phyloP scores from a whole-genome alignment of 2,329 filamentous ascomycete genomes.

The Xylariaceae sp. region DNA sequence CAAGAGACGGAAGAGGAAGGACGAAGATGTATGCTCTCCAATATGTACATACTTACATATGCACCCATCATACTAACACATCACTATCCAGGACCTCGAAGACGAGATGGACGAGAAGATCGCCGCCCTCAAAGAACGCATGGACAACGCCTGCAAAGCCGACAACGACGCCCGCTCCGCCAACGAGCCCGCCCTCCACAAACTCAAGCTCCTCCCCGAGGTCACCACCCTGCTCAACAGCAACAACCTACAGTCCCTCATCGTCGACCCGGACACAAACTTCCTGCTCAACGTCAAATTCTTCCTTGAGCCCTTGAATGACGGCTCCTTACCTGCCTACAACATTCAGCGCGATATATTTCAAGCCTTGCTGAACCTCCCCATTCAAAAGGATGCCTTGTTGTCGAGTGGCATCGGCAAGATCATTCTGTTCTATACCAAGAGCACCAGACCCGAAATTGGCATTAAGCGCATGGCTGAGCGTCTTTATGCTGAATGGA shows the following conservation, averaged over 20 bases:
- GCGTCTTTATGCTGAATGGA: slow-evolving; percentile 91
- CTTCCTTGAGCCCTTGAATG: slow-evolving; percentile 92
- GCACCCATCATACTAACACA: slow-evolving; percentile 5
- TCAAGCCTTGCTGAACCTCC: slow-evolving; percentile 70
- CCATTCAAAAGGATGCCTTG: slow-evolving; percentile 86
- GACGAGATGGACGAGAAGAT: slow-evolving; percentile 88
- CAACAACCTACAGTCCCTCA: slow-evolving; percentile 76
- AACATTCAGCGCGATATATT: slow-evolving; percentile 97
- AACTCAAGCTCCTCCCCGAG: slow-evolving; percentile 88
- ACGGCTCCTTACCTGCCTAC: slow-evolving; percentile 91
- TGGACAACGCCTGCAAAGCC: slow-evolving; percentile 84
- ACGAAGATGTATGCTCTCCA: slow-evolving; percentile 68
- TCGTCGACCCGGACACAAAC: slow-evolving; percentile 93
- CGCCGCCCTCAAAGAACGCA: slow-evolving; percentile 77
- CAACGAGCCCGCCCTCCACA: slow-evolving; percentile 80
- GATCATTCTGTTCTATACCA: slow-evolving; percentile 94
- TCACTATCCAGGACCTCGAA: slow-evolving; percentile 67
- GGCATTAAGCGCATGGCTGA: slow-evolving; percentile 92
- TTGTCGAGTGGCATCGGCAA: slow-evolving; percentile 93
- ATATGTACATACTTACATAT: not conserved
- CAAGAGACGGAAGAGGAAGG: slow-evolving; percentile 73
- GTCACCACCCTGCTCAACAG: slow-evolving; percentile 86
- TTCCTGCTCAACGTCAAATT: slow-evolving; percentile 92
- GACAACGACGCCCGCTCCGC: slow-evolving; percentile 79
- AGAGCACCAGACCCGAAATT: slow-evolving; percentile 83